Conservation (phyloP, 129 eudicot genomes). For the Escallonia herrerae region DNA sequence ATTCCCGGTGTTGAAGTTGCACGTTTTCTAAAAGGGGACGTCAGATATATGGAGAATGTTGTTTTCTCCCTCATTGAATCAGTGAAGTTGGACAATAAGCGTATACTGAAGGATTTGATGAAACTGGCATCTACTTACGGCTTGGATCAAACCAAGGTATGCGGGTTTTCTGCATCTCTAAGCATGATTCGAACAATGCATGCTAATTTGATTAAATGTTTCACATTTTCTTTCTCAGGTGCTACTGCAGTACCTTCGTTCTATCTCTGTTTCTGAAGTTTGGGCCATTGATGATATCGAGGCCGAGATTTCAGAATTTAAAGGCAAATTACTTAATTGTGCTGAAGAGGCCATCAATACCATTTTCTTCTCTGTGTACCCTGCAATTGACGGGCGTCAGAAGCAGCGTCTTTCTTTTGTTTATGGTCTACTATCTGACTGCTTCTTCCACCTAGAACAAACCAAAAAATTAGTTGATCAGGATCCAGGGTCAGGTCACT, state of each 20-base stretch:
- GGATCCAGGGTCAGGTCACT: constrained; percentile 30
- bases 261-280: constrained; percentile 67
- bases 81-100: constrained; percentile 65
- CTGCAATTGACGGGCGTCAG: constrained; percentile 66
- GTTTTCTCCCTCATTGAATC: constrained; percentile 62
- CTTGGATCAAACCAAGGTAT: constrained; percentile 74
- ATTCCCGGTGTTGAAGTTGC: constrained; percentile 86
- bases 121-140: constrained; percentile 66
- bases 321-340: constrained; percentile 43
- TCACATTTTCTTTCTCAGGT: constrained; percentile 45
- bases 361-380: constrained; percentile 54
- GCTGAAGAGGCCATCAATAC: constrained; percentile 51
- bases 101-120: constrained; percentile 62
- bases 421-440: constrained; percentile 65
- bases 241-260: constrained; percentile 53
- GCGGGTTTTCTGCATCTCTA: constrained; percentile 13
- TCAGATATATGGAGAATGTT: constrained; percentile 61
- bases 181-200: not conserved
- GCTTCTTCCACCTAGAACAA: constrained; percentile 50
- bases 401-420: constrained; percentile 63
- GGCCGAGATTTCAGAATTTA: constrained; percentile 52
- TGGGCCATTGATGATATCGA: constrained; percentile 78
- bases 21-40: constrained; percentile 78
- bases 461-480: constrained; percentile 12
- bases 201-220: not conserved